These are phyloP conservation scores for Ustulina deusta DNA, from an alignment of 2,329 filamentous ascomycete genomes.

Conservation along the genomic window DNA sequence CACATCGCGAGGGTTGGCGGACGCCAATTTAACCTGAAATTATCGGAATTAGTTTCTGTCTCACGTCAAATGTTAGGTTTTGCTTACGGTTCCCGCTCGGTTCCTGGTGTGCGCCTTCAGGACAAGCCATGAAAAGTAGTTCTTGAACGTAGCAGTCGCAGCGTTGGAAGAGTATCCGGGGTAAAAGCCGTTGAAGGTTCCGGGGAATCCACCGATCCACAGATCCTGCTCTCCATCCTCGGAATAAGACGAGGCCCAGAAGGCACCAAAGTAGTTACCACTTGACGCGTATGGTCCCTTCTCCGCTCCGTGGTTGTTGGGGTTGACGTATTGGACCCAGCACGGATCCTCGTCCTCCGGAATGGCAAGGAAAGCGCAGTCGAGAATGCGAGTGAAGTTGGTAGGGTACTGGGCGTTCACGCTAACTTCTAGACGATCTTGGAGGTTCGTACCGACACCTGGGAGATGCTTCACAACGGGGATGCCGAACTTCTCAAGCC, in stretches of 20 bases:
- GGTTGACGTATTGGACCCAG: constrained; percentile 42
- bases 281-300: constrained; percentile 52
- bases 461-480: constrained; percentile 61
- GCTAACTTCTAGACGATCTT: constrained; percentile 62
- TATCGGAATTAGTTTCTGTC: neutral
- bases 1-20: constrained; percentile 70
- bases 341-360: constrained; percentile 54
- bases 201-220: constrained; percentile 55
- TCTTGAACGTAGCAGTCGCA: constrained; percentile 52
- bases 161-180: constrained; percentile 52
- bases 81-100: constrained; percentile 66
- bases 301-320: constrained; percentile 34
- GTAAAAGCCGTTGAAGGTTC: constrained; percentile 56
- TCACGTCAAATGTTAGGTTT: neutral
- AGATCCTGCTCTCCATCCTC: constrained; percentile 50
- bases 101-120: constrained; percentile 71
- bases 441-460: constrained; percentile 66
- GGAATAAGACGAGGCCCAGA: constrained; percentile 43
- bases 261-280: constrained; percentile 51
- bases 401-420: constrained; percentile 52
- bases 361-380: constrained; percentile 38
- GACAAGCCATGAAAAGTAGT: constrained; percentile 58
- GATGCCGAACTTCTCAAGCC: constrained; percentile 58
- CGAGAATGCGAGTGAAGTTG: constrained; percentile 38
- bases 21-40: constrained; percentile 59